Percentiles rank a stretch among this genome's conserved stretches.
Evolutionary conservation across 2,329 filamentous ascomycete genomes (phyloP).

Genomic region (Tolypocladium guangdongense): DNA sequence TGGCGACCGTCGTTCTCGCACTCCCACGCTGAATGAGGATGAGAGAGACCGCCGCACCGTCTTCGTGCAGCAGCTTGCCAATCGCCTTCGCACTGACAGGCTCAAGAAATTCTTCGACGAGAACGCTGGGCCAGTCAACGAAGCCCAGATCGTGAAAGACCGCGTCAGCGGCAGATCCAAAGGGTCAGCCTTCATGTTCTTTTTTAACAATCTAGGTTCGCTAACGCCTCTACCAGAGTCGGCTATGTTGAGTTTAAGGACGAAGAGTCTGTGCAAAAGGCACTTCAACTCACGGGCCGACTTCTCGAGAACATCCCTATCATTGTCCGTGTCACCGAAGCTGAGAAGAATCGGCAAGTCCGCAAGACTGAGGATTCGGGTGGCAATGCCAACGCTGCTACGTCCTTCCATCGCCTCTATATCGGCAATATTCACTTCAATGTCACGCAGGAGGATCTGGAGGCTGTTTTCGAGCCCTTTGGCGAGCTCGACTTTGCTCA

Average conservation of each 20-base stretch:
- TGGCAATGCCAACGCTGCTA: conserved; percentile 67
- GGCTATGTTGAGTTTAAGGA: conserved; percentile 98
- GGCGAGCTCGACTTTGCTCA: conserved; percentile 96
- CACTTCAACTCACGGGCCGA: conserved; percentile 96
- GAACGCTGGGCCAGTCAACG: conserved; percentile 86
- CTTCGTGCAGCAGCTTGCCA: conserved; percentile 96
- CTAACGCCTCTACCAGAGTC: conserved; percentile 53
- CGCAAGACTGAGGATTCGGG: conserved; percentile 64
- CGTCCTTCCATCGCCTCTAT: conserved; percentile 95
- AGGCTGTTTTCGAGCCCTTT: conserved; percentile 95
- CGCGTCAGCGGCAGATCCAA: conserved; percentile 94
- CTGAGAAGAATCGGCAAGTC: conserved; percentile 97
- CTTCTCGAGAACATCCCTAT: conserved; percentile 97
- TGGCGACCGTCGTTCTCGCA: conserved; percentile 34
- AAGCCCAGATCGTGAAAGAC: conserved; percentile 98
- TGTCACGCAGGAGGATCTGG: conserved; percentile 90
- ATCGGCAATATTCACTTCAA: conserved; percentile 99
- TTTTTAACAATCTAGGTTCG: conserved; percentile 4
- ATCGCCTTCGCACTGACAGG: conserved; percentile 83
- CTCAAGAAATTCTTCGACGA: conserved; percentile 93
- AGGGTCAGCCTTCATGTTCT: conserved; percentile 51
- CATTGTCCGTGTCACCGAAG: conserved; percentile 96
- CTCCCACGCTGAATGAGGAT: conserved; percentile 78
- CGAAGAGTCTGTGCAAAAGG: conserved; percentile 85
- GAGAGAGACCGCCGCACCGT: conserved; percentile 94